Conservation (phyloP, 345 rosid genomes). For the Limnanthes douglasii region DNA sequence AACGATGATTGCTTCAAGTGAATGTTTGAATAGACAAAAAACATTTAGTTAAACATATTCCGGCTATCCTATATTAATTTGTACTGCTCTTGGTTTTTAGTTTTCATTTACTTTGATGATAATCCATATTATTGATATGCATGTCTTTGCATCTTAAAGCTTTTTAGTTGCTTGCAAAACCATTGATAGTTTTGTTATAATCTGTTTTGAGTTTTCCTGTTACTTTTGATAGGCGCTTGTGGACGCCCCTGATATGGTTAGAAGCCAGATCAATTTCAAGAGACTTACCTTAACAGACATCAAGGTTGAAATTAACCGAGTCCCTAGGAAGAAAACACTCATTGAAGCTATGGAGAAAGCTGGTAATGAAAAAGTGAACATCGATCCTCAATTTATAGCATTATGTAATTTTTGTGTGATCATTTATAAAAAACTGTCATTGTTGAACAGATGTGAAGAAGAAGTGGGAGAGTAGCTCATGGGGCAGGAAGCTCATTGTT, state of each 20-base stretch:
- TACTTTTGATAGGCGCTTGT: conserved; percentile 53
- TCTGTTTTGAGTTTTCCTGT: not conserved
- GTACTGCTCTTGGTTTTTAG: too few relatives aligned
- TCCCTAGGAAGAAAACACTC: conserved; percentile 70
- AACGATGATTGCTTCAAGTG: too few relatives aligned
- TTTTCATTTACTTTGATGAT: too few relatives aligned
- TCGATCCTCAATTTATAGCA: too few relatives aligned
- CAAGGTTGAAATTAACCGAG: conserved; percentile 61
- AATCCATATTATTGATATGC: too few relatives aligned
- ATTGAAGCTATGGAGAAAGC: conserved; percentile 91
- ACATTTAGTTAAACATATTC: too few relatives aligned
- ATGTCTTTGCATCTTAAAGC: too few relatives aligned
- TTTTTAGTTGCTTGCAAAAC: too few relatives aligned
- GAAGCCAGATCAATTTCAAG: conserved; percentile 89
- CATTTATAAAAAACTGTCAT: not conserved
- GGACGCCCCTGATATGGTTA: conserved; percentile 88
- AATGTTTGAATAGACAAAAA: too few relatives aligned
- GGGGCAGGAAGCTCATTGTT: conserved; percentile 77
- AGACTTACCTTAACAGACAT: conserved; percentile 83
- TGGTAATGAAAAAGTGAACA: too few relatives aligned
- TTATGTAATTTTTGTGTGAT: conserved; percentile 3
- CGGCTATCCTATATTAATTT: too few relatives aligned
- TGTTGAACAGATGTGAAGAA: conserved; percentile 43
- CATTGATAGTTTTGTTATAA: too few relatives aligned
- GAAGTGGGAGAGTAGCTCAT: conserved; percentile 72